Conservation (phyloP, 1,284 basidiomycete species). For the Rhodotorula sp. region DNA sequence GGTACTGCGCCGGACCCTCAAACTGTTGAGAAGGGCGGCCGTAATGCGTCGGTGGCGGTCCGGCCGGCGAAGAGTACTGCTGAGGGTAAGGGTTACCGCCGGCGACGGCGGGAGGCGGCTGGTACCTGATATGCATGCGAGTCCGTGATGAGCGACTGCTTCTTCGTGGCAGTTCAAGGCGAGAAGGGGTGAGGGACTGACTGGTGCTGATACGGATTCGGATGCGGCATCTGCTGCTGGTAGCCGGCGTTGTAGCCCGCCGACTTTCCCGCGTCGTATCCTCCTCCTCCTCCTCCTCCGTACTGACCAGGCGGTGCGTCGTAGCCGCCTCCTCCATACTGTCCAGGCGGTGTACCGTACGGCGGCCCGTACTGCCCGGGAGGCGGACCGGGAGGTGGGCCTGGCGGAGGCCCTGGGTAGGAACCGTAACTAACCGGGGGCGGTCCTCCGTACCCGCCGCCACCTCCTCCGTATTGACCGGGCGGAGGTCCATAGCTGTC, state of each 20-base stretch:
- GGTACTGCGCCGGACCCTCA: slow-evolving; percentile 41
- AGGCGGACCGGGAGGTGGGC: slow-evolving; percentile 4
- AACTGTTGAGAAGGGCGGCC: slow-evolving; percentile 24
- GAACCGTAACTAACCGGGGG: slow-evolving; percentile 8
- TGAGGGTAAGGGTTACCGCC: slow-evolving; percentile 19
- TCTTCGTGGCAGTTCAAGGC: too few species aligned
- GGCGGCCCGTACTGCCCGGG: slow-evolving; percentile 11
- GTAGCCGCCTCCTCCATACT: slow-evolving; percentile 8
- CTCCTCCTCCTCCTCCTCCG: background rate
- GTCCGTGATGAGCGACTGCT: background rate
- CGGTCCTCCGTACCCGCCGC: background rate
- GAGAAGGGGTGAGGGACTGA: background rate
- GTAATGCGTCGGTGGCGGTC: slow-evolving; percentile 39
- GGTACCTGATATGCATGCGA: slow-evolving; percentile 12
- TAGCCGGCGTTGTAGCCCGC: slow-evolving; percentile 23
- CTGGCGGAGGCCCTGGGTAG: slow-evolving; percentile 6
- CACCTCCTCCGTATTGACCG: slow-evolving; percentile 2
- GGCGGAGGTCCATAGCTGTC: slow-evolving; percentile 5
- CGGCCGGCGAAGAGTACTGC: slow-evolving; percentile 19
- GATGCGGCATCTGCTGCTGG: slow-evolving; percentile 15
- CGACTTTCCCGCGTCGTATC: background rate
- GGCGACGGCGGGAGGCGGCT: slow-evolving; percentile 15
- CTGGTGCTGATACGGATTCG: slow-evolving; percentile 20
- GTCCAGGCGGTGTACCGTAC: slow-evolving; percentile 7
- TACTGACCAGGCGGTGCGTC: background rate